These are phyloP conservation scores for Mortierella sp. DNA, from an alignment of 371 early-diverging fungal genomes.

Conservation along the genomic window DNA sequence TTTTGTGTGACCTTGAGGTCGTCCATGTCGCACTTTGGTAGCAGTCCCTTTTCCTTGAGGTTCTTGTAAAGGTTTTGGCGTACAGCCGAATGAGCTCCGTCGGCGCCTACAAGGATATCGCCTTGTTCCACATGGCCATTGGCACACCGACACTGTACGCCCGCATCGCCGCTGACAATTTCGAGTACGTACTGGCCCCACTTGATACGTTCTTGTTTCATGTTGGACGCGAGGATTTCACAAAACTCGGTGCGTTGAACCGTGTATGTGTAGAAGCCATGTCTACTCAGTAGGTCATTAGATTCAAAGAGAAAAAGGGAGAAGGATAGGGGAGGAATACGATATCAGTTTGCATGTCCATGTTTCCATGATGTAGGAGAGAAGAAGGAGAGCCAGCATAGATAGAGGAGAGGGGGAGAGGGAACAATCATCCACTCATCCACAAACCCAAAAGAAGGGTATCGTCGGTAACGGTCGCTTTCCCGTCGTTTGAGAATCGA, in stretches of 20 bases:
- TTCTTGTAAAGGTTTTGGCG: conserved; percentile 34
- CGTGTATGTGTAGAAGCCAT: conserved; percentile 34
- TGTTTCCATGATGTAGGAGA: too few species aligned
- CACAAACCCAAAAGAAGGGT: too few species aligned
- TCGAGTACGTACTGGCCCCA: conserved; percentile 41
- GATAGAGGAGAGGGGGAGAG: too few species aligned
- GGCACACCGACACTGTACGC: conserved; percentile 42
- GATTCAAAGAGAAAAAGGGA: too few species aligned
- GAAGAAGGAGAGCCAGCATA: too few species aligned
- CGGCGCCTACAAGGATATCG: conserved; percentile 41
- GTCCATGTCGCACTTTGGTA: conserved; percentile 39
- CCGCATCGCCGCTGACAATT: conserved; percentile 26
- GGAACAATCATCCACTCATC: too few species aligned
- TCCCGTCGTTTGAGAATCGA: too few species aligned
- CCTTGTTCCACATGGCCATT: conserved; percentile 38
- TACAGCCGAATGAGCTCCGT: conserved; percentile 34
- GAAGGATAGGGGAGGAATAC: too few species aligned
- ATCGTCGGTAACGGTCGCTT: too few species aligned
- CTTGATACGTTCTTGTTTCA: conserved; percentile 14
- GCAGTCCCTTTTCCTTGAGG: conserved; percentile 16
- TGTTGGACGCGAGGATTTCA: conserved; percentile 18
- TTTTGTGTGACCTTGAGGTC: conserved; percentile 24
- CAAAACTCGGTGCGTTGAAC: conserved; percentile 23
- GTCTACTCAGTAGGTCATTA: too few species aligned
- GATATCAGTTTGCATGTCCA: too few species aligned